Conservation (phyloP, 805 yeast species). For the Candida michaelii region DNA sequence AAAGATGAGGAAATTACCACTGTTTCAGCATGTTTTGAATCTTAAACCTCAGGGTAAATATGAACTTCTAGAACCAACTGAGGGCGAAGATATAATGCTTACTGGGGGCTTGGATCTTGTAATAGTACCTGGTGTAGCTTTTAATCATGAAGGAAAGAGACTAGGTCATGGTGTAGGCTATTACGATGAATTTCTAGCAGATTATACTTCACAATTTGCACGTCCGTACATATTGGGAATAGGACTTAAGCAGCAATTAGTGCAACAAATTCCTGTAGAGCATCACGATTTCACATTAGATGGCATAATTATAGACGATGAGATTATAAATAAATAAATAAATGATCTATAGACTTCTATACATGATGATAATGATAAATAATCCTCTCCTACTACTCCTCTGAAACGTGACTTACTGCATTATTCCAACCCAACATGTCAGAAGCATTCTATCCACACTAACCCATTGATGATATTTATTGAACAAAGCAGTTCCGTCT, state of each 20-base stretch:
- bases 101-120: conserved; percentile 58
- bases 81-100: conserved; percentile 28
- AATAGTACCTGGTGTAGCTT: conserved; percentile 85
- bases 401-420: background rate
- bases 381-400: background rate
- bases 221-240: conserved; percentile 57
- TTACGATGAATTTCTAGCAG: conserved; percentile 64
- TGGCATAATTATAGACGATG: conserved; percentile 43
- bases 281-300: conserved; percentile 64
- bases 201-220: conserved; percentile 18
- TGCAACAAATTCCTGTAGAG: conserved; percentile 54
- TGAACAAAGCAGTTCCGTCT: conserved; percentile 77
- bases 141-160: conserved; percentile 51
- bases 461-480: conserved; percentile 72
- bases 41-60: conserved; percentile 70
- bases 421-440: conserved; percentile 68
- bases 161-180: conserved; percentile 94
- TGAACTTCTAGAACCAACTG: conserved; percentile 63
- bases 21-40: conserved; percentile 39
- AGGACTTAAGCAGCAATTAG: conserved; percentile 64
- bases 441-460: conserved; percentile 80
- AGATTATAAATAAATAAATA: conserved; percentile 3
- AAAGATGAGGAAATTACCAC: conserved; percentile 53
- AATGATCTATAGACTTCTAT: too few species aligned
- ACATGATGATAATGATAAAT: conserved; percentile 9